A percentile compares a stretch with the other conserved stretches of the same genome.
Evolutionary conservation across 1,284 basidiomycete species (phyloP).

Genomic region (Caloboletus firmus): DNA sequence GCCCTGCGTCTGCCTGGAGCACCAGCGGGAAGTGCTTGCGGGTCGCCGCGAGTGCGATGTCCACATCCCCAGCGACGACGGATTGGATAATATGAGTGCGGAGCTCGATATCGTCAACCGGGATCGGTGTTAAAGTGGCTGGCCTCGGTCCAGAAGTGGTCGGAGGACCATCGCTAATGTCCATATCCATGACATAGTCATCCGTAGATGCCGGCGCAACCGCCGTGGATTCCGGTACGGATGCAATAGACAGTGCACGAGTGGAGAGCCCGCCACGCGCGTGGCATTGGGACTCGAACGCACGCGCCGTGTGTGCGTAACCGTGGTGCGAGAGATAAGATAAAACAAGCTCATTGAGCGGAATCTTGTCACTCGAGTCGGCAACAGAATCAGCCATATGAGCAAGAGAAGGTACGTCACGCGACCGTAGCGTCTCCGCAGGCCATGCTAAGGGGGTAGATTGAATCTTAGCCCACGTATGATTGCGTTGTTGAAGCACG

Average conservation of each 20-base stretch:
- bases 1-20: conserved; percentile 61
- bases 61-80: conserved; percentile 69
- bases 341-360: conserved; percentile 69
- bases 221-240: conserved; percentile 2
- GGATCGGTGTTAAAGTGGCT: conserved; percentile 9
- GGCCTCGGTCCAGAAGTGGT: conserved; percentile 5
- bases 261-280: conserved; percentile 26
- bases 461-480: conserved; percentile 65
- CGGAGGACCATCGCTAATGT: conserved; percentile 25
- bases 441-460: conserved; percentile 46
- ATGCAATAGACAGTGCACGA: not conserved
- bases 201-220: conserved; percentile 28
- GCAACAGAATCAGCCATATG: conserved; percentile 2
- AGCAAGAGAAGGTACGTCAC: conserved; percentile 7
- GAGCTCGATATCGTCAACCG: conserved; percentile 53
- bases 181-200: conserved; percentile 51
- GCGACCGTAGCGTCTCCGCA: conserved; percentile 12
- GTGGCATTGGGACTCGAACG: conserved; percentile 56
- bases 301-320: conserved; percentile 65
- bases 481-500: conserved; percentile 63
- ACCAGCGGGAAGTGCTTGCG: conserved; percentile 58
- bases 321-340: conserved; percentile 82
- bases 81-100: conserved; percentile 71
- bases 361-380: conserved; percentile 36
- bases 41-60: conserved; percentile 61